These are phyloP conservation scores for Chaetomium sp. DNA, from an alignment of 2,329 filamentous ascomycete genomes.

Conservation along the genomic window DNA sequence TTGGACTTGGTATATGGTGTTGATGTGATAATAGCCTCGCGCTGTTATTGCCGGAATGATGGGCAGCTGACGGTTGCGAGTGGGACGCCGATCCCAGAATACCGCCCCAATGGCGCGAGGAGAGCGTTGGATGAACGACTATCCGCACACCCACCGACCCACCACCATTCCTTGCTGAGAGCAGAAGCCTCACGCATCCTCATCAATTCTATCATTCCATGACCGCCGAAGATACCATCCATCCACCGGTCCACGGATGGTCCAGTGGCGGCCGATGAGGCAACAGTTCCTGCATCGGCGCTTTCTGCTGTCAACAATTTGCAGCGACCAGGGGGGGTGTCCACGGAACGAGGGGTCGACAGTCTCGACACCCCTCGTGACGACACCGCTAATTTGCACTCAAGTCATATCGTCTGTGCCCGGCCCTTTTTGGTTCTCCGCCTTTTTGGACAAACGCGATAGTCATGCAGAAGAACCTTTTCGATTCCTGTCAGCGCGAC, in stretches of 20 bases:
- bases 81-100: constrained; percentile 5
- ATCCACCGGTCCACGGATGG: no score
- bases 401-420: not conserved
- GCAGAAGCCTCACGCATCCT: not conserved
- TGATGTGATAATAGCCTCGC: constrained; percentile 10
- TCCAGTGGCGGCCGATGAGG: no score
- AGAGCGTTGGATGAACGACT: constrained; percentile 7
- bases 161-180: not conserved
- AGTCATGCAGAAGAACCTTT: no score
- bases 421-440: not conserved
- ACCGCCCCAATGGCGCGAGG: not conserved
- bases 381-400: no score
- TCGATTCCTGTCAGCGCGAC: not conserved
- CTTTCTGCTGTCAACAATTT: no score
- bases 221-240: no score
- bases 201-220: no score
- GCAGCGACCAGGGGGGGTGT: no score
- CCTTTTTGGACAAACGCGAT: not conserved
- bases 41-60: constrained; percentile 13
- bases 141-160: not conserved
- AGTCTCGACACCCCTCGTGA: no score
- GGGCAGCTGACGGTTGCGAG: constrained; percentile 17
- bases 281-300: no score
- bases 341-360: no score
- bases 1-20: constrained; percentile 1